Percentiles rank a stretch among this genome's conserved stretches.
phyloP scores from a whole-genome alignment of 2,329 filamentous ascomycete genomes.

The Mollisiaceae sp. region DNA sequence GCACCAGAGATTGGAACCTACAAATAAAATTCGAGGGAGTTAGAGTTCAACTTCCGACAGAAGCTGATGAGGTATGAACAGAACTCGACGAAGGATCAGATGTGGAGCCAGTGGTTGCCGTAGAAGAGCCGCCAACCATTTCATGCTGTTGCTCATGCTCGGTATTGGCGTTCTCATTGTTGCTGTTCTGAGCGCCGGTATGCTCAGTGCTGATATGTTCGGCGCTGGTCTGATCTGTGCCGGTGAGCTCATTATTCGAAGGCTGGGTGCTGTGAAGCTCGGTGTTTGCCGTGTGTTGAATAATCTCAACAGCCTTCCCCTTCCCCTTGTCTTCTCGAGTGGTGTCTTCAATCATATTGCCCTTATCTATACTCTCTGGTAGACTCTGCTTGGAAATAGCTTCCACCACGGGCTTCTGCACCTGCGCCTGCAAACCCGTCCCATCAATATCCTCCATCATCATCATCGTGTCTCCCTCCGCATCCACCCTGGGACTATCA shows the following conservation, averaged over 20 bases:
- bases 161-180: neutral
- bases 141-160: slow-evolving; percentile 22
- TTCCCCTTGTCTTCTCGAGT: slow-evolving; percentile 19
- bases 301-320: slow-evolving; percentile 23
- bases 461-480: slow-evolving; percentile 23
- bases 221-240: neutral
- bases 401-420: neutral
- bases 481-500: slow-evolving; percentile 19
- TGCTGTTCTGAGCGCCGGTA: neutral
- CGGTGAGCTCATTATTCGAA: neutral
- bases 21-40: too few relatives aligned
- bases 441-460: slow-evolving; percentile 21
- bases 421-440: neutral
- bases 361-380: neutral
- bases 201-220: too few relatives aligned
- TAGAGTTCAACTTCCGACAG: slow-evolving; percentile 23
- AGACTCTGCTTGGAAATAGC: too few relatives aligned
- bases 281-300: neutral
- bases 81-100: slow-evolving; percentile 36
- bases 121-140: slow-evolving; percentile 29
- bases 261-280: neutral
- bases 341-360: neutral
- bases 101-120: slow-evolving; percentile 28
- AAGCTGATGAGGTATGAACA: slow-evolving; percentile 33
- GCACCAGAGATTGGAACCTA: too few relatives aligned